phyloP scores from a whole-genome alignment of 495 filamentous ascomycete species.

The Penicillium antarcticum region DNA sequence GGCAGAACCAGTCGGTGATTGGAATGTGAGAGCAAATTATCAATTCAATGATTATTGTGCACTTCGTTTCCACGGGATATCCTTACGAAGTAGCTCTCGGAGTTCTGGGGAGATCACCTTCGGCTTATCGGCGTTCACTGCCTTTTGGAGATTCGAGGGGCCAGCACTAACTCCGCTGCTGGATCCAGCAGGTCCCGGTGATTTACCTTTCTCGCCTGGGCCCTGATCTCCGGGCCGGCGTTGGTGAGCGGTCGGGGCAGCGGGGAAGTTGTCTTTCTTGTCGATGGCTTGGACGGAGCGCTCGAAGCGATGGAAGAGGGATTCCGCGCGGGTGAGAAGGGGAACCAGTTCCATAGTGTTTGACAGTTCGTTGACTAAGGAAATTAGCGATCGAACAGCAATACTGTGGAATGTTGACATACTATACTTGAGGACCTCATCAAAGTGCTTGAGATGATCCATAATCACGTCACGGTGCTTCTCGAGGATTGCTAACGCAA shows the following conservation, averaged over 20 bases:
- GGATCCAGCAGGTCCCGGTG: constrained; percentile 22
- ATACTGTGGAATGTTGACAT: constrained; percentile 27
- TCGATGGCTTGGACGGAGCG: constrained; percentile 84
- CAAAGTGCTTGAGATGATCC: constrained; percentile 89
- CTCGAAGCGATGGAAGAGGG: constrained; percentile 83
- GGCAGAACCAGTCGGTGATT: neutral
- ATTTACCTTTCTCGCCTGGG: constrained; percentile 31
- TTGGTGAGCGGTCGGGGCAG: constrained; percentile 54
- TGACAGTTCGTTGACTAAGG: constrained; percentile 81
- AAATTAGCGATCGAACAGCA: neutral
- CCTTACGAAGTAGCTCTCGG: constrained; percentile 67
- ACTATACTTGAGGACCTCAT: constrained; percentile 97
- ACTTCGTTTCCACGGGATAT: constrained; percentile 48
- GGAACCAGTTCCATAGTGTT: constrained; percentile 85
- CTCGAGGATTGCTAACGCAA: constrained; percentile 93
- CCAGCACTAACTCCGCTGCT: constrained; percentile 25
- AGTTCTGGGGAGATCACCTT: constrained; percentile 81
- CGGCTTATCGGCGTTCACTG: constrained; percentile 34
- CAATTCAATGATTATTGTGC: neutral
- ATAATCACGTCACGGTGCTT: constrained; percentile 93
- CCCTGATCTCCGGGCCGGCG: constrained; percentile 31
- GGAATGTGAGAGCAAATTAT: neutral
- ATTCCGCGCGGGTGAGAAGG: constrained; percentile 82
- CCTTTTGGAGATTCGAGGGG: constrained; percentile 13
- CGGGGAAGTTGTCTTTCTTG: constrained; percentile 77